These are phyloP conservation scores for Theileria sp. DNA, from an alignment of 169 alveolate species.

Conservation along the genomic window DNA sequence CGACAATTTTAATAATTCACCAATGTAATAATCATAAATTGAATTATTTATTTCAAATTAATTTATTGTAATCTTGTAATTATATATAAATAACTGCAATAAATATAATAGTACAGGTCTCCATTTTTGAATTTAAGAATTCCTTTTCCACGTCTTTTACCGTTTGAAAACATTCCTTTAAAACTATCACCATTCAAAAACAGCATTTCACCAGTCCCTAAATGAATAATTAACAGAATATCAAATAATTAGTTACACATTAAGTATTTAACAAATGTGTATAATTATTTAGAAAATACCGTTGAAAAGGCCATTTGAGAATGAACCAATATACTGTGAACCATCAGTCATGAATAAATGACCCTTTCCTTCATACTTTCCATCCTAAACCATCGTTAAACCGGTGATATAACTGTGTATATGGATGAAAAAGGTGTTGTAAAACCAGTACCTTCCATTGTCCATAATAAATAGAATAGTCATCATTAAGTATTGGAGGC, in stretches of 20 bases:
- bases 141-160: conserved; percentile 93
- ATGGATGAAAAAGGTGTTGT: neutral
- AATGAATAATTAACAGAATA: conserved; percentile 81
- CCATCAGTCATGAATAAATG: conserved; percentile 46
- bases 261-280: conserved; percentile 7
- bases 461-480: conserved; percentile 56
- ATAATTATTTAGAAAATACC: conserved; percentile 1
- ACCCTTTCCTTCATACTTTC: conserved; percentile 40
- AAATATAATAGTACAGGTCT: conserved; percentile 27
- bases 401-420: neutral
- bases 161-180: conserved; percentile 92
- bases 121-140: conserved; percentile 58
- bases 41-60: neutral
- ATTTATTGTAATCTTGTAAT: neutral
- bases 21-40: neutral
- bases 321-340: conserved; percentile 42
- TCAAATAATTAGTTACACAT: conserved; percentile 89
- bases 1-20: neutral
- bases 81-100: neutral
- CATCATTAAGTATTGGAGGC: conserved; percentile 39
- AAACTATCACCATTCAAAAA: conserved; percentile 90
- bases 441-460: conserved; percentile 39
- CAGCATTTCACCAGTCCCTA: conserved; percentile 88
- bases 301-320: conserved; percentile 24
- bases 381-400: neutral